These are phyloP conservation scores for Spathaspora gorwiae DNA, from an alignment of 805 yeast genomes.

Conservation along the genomic window DNA sequence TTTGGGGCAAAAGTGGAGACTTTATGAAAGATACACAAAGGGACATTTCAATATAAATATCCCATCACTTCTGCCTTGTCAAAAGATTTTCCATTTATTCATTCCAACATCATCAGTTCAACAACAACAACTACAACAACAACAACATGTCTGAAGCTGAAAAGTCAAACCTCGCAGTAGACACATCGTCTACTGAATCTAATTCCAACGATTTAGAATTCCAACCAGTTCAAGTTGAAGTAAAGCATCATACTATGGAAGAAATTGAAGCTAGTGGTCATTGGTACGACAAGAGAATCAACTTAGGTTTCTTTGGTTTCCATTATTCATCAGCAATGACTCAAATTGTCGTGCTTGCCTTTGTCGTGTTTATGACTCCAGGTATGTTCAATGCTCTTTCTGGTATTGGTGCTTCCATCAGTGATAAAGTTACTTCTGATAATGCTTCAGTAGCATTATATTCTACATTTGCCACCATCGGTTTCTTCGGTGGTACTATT, in stretches of 20 bases:
- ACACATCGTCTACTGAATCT: neutral
- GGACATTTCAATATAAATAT: too few relatives aligned
- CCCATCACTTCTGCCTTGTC: too few relatives aligned
- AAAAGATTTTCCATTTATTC: too few relatives aligned
- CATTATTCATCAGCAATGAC: constrained; percentile 10
- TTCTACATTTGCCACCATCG: constrained; percentile 52
- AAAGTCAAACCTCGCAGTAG: neutral
- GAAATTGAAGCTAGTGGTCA: constrained; percentile 30
- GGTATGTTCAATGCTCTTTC: constrained; percentile 50
- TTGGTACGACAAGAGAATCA: constrained; percentile 34
- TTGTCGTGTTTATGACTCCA: constrained; percentile 47
- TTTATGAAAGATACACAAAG: too few relatives aligned
- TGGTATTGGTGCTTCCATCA: constrained; percentile 48
- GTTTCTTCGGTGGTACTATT: constrained; percentile 54
- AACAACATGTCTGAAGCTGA: too few relatives aligned
- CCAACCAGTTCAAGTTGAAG: constrained; percentile 13
- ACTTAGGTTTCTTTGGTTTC: constrained; percentile 1
- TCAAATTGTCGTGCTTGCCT: constrained; percentile 44
- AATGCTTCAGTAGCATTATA: constrained; percentile 51
- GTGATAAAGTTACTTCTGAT: constrained; percentile 36
- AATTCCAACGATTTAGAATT: constrained; percentile 4
- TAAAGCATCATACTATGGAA: constrained; percentile 20
- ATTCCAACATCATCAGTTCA: too few relatives aligned
- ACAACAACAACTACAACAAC: too few relatives aligned
- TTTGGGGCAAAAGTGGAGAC: too few relatives aligned